phyloP scores from a whole-genome alignment of 306 rosid species.

The Carpinus fangiana region DNA sequence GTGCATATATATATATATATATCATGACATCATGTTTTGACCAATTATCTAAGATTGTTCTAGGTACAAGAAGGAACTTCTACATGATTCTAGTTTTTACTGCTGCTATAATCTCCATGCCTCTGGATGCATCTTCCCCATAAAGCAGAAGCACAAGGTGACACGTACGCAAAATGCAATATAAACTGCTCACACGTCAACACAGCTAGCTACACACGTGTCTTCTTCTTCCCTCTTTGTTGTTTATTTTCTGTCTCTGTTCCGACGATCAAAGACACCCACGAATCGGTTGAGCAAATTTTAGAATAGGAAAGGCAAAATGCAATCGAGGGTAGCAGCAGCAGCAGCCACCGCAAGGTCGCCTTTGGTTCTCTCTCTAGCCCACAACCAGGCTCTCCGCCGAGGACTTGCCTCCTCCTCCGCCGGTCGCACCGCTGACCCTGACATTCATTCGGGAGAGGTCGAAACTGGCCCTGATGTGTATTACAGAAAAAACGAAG shows the following conservation, averaged over 20 bases:
- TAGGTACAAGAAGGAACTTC: not conserved
- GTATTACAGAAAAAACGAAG: slow-evolving; percentile 35
- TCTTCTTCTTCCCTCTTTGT: slow-evolving; percentile 21
- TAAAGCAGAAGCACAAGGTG: not conserved
- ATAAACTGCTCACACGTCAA: slow-evolving; percentile 38
- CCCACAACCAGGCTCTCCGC: slow-evolving; percentile 15
- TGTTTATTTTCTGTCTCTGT: not conserved
- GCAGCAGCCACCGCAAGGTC: slow-evolving; percentile 26
- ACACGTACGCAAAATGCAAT: slow-evolving; percentile 23
- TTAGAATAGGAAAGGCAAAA: not conserved
- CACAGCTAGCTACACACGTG: slow-evolving; percentile 21
- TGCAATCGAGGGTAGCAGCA: slow-evolving; percentile 48
- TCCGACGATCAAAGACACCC: not conserved
- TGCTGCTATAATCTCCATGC: not conserved
- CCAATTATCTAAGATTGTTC: not conserved
- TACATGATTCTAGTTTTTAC: not conserved
- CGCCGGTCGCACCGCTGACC: slow-evolving; percentile 56
- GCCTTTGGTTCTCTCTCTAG: not conserved
- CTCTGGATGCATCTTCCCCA: not conserved
- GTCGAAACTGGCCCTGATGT: slow-evolving; percentile 43
- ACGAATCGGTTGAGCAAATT: not conserved
- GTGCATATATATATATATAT: no score
- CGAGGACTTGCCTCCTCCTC: slow-evolving; percentile 34
- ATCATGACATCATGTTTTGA: not conserved
- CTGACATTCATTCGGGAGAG: slow-evolving; percentile 56